A percentile compares a stretch with the other conserved stretches of the same genome.
phyloP scores from a whole-genome alignment of 2,329 filamentous ascomycete species.

The Hypoxylon sp. region DNA sequence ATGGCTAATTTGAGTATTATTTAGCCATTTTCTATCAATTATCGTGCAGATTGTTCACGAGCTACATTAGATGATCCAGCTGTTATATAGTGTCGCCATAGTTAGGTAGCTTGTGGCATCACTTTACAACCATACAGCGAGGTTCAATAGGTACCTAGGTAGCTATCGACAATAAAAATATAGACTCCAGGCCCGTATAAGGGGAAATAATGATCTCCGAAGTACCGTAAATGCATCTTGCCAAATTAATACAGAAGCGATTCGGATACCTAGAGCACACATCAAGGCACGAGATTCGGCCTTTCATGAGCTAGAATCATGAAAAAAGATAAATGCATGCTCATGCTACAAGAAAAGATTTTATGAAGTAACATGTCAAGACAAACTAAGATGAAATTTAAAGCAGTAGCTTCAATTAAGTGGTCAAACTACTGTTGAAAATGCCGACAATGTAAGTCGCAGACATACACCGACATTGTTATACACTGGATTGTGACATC shows the following conservation, averaged over 20 bases:
- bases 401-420: constrained; percentile 8
- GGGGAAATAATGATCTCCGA: too few relatives aligned
- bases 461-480: constrained; percentile 8
- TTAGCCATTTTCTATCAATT: background rate
- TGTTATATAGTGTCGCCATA: background rate
- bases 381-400: background rate
- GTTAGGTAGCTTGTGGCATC: background rate
- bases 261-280: too few relatives aligned
- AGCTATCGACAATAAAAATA: too few relatives aligned
- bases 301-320: background rate
- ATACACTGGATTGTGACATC: constrained; percentile 19
- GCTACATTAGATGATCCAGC: background rate
- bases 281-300: too few relatives aligned
- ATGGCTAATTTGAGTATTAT: constrained; percentile 7
- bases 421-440: background rate
- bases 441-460: background rate
- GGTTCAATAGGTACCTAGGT: too few relatives aligned
- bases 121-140: background rate
- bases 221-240: too few relatives aligned
- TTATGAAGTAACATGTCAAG: background rate
- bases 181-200: too few relatives aligned
- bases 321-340: too few relatives aligned
- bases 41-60: constrained; percentile 11
- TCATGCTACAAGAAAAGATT: background rate
- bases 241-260: too few relatives aligned